These are phyloP conservation scores for Cryptosporidium muris DNA, from an alignment of 169 alveolate species.

Conservation along the genomic window DNA sequence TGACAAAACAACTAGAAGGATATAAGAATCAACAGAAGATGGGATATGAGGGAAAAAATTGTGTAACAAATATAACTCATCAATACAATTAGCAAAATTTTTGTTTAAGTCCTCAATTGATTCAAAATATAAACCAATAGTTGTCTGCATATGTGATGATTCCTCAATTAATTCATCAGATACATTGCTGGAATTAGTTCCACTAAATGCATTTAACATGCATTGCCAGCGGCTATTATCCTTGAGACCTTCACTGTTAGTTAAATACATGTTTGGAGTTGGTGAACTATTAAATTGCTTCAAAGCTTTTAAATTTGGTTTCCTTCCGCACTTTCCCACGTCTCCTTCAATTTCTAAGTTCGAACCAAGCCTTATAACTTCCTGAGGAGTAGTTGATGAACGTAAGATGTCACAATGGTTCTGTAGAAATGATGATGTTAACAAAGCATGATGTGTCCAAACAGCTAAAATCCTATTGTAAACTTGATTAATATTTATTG, in stretches of 20 bases:
- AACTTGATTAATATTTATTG: slow-evolving; percentile 3
- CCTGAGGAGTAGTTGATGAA: background rate
- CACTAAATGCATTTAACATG: slow-evolving; percentile 66
- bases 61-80: slow-evolving; percentile 27
- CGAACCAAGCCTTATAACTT: too few relatives aligned
- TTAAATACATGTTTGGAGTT: too few relatives aligned
- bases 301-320: too few relatives aligned
- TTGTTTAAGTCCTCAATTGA: slow-evolving; percentile 25
- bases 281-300: too few relatives aligned
- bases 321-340: too few relatives aligned
- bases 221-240: slow-evolving; percentile 61
- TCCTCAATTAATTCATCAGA: slow-evolving; percentile 60
- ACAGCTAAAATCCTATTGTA: slow-evolving; percentile 40
- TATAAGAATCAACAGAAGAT: slow-evolving; percentile 33
- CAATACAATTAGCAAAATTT: slow-evolving; percentile 22
- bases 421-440: slow-evolving; percentile 46
- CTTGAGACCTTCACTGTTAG: background rate
- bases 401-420: slow-evolving; percentile 23
- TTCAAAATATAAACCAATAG: slow-evolving; percentile 47
- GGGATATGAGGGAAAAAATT: slow-evolving; percentile 40
- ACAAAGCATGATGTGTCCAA: slow-evolving; percentile 53
- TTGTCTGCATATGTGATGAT: slow-evolving; percentile 50
- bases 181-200: slow-evolving; percentile 33
- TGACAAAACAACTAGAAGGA: slow-evolving; percentile 23
- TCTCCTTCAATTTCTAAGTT: too few relatives aligned